phyloP scores from a whole-genome alignment of 495 filamentous ascomycete species.

The Penicillium egyptiacum region DNA sequence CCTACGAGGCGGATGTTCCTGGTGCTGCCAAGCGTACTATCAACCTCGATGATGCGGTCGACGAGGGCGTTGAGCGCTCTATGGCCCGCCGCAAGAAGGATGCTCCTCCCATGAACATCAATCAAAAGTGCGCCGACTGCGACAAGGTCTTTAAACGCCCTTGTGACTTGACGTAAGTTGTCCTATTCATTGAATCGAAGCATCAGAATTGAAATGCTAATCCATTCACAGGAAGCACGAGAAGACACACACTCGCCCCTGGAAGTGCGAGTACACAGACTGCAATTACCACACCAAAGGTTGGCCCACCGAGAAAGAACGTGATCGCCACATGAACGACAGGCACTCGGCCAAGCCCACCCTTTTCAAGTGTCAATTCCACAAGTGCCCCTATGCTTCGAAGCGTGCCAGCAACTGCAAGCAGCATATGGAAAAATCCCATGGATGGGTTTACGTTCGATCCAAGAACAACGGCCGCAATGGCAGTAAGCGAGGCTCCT shows the following conservation, averaged over 20 bases:
- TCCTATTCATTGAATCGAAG: not conserved
- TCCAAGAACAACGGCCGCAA: slow-evolving; percentile 85
- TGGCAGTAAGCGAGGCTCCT: slow-evolving; percentile 41
- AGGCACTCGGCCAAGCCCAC: slow-evolving; percentile 80
- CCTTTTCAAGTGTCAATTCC: slow-evolving; percentile 78
- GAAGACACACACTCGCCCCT: slow-evolving; percentile 94
- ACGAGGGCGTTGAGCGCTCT: slow-evolving; percentile 77
- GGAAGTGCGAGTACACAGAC: slow-evolving; percentile 76
- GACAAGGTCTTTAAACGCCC: slow-evolving; percentile 89
- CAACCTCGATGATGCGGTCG: slow-evolving; percentile 52
- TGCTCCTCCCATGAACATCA: slow-evolving; percentile 66
- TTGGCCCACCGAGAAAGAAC: slow-evolving; percentile 97
- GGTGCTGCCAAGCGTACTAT: slow-evolving; percentile 59
- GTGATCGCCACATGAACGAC: slow-evolving; percentile 92
- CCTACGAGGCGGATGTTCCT: slow-evolving; percentile 42
- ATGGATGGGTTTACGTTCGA: slow-evolving; percentile 84
- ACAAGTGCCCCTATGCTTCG: slow-evolving; percentile 86
- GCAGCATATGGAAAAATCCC: slow-evolving; percentile 99
- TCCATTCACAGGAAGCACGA: slow-evolving; percentile 68
- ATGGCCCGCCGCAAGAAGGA: slow-evolving; percentile 91
- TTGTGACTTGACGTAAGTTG: slow-evolving; percentile 72
- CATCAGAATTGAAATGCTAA: slow-evolving; percentile 23
- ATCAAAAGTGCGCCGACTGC: slow-evolving; percentile 74
- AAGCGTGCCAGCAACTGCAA: slow-evolving; percentile 98
- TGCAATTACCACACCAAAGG: slow-evolving; percentile 88